These are phyloP conservation scores for Myxozyma geophila DNA, from an alignment of 805 yeast species.

Conservation along the genomic window DNA sequence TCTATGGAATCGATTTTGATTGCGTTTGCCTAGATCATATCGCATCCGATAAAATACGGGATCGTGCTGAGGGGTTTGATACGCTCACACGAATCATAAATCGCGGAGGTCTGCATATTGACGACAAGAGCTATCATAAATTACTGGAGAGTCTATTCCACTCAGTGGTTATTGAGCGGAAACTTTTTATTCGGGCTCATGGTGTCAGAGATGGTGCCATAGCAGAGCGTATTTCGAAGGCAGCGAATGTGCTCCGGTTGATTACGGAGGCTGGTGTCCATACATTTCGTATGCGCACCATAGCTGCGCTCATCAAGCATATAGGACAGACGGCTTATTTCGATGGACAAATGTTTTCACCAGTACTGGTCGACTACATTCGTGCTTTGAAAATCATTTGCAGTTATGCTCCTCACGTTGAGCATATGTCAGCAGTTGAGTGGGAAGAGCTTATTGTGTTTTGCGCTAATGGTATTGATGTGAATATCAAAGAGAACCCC, in stretches of 20 bases:
- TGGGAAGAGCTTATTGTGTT: slow-evolving; percentile 23
- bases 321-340: slow-evolving; percentile 15
- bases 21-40: background rate
- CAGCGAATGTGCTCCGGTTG: slow-evolving; percentile 21
- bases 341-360: slow-evolving; percentile 21
- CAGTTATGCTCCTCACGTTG: slow-evolving; percentile 36
- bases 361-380: slow-evolving; percentile 33
- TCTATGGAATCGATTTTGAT: too few relatives aligned
- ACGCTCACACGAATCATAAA: slow-evolving; percentile 12
- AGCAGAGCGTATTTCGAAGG: slow-evolving; percentile 16
- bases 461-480: slow-evolving; percentile 12
- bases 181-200: slow-evolving; percentile 13
- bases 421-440: slow-evolving; percentile 29
- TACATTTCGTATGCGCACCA: slow-evolving; percentile 20
- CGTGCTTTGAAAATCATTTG: slow-evolving; percentile 29
- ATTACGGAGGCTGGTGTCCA: slow-evolving; percentile 21
- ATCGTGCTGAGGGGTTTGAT: slow-evolving; percentile 30
- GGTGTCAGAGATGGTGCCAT: slow-evolving; percentile 5
- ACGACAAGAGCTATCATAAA: slow-evolving; percentile 31
- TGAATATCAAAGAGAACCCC: slow-evolving; percentile 5
- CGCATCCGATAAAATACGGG: slow-evolving; percentile 28
- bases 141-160: slow-evolving; percentile 29
- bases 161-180: slow-evolving; percentile 23
- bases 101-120: background rate
- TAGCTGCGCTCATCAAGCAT: slow-evolving; percentile 26